Evolutionary conservation across 306 rosid genomes (phyloP), one percentile per base, ranked within the genome.

Genomic region (Cicer arietinum): DNA sequence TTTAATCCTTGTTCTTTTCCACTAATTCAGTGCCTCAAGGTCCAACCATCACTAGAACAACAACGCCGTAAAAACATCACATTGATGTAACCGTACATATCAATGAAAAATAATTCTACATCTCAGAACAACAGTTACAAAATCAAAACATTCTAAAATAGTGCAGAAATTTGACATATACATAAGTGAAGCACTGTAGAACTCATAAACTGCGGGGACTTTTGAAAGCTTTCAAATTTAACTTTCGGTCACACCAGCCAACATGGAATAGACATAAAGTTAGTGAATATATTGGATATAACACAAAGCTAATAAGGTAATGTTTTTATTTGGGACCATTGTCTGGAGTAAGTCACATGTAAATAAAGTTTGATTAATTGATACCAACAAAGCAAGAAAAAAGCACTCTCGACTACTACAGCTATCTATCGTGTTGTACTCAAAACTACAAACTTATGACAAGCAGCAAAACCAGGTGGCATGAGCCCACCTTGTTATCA

Each of bases 381-480:
- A 68, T 79, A 69, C 60, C 77, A 83, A 85, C 39, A 14, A 4
- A 60, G 67, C 67, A 60, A 69, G 81, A 76, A 78, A 74, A 79
- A 82, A 85, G 78, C 76, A 79, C 71, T 81, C 82, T 60, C 39
- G 45, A 66, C 70, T 77, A 67, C 45, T 40, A 74, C 69, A 50
- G 75, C 60, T 52, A 79, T 75, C 10, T 53, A 8, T 53, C 56
- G 74, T 77, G 71, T 73, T 75, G 82, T 81, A 74, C 81, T 84
- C 86, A 80, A 83, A 62, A 66, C 83, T 79, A 74, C 83, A 84
- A 77, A 77, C 81, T 52, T 44, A 80, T 81, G 81, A 79, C 84
- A 81, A 85, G 82, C 56, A 73, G 79, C 88, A 87, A 84, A 84
- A 73, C 84, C 81, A 85, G 87, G 88, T 81, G 86, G 84, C 67